A percentile compares a stretch with the other conserved stretches of the same genome.
phyloP scores from a whole-genome alignment of 495 filamentous ascomycete genomes.

The Stereocaulon alpinum region DNA sequence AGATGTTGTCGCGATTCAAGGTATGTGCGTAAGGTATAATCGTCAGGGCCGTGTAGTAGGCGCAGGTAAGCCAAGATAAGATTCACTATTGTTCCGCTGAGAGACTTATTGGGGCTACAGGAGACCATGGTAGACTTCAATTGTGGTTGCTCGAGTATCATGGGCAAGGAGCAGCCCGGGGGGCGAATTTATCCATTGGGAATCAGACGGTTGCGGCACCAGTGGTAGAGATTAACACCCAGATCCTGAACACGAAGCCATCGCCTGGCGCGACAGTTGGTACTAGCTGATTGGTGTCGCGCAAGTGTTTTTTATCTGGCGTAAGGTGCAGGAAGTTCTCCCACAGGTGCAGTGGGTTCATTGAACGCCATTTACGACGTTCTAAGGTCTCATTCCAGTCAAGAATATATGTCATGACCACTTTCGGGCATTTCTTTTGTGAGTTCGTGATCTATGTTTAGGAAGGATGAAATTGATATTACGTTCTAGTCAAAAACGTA shows the following conservation, averaged over 20 bases:
- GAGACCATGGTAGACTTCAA: neutral
- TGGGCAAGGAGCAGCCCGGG: neutral
- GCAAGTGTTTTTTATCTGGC: too few relatives aligned
- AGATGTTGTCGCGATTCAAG: neutral
- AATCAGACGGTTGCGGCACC: neutral
- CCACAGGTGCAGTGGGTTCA: too few relatives aligned
- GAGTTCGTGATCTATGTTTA: too few relatives aligned
- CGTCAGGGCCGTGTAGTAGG: neutral
- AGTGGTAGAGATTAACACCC: neutral
- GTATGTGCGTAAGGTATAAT: neutral
- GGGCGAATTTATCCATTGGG: neutral
- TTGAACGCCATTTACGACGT: too few relatives aligned
- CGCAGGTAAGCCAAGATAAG: neutral
- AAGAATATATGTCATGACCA: too few relatives aligned
- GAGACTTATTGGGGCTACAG: neutral
- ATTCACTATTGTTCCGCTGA: too few relatives aligned
- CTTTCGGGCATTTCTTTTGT: too few relatives aligned
- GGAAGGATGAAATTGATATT: too few relatives aligned
- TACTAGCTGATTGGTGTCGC: neutral
- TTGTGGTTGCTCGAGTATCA: neutral
- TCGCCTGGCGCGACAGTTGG: neutral
- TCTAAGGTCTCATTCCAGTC: too few relatives aligned
- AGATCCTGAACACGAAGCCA: neutral
- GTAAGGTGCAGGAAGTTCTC: too few relatives aligned
- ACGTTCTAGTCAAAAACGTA: too few relatives aligned